These are phyloP conservation scores for Xylaria intraflava DNA, from an alignment of 495 filamentous ascomycete species.

Conservation along the genomic window DNA sequence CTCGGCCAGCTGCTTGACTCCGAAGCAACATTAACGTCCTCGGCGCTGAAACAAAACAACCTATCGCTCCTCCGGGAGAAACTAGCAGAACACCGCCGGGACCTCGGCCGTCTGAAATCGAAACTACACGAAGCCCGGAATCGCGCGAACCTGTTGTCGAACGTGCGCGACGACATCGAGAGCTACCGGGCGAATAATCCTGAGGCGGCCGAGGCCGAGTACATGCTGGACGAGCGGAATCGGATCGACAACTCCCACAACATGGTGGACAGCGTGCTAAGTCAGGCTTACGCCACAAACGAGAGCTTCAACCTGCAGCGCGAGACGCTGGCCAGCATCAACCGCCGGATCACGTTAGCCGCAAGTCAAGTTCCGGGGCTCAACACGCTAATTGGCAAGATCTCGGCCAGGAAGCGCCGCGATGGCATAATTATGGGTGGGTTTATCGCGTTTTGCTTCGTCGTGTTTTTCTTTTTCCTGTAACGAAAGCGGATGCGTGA, in stretches of 20 bases:
- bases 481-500: constrained; percentile 27
- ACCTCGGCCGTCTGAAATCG: constrained; percentile 64
- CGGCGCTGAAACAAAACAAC: constrained; percentile 90
- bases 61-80: constrained; percentile 87
- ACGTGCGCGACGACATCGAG: constrained; percentile 85
- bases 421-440: constrained; percentile 88
- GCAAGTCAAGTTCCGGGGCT: constrained; percentile 89
- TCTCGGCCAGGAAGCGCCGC: constrained; percentile 88
- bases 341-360: constrained; percentile 78
- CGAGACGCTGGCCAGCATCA: constrained; percentile 78
- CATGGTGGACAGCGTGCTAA: constrained; percentile 82
- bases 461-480: constrained; percentile 78
- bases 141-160: constrained; percentile 84
- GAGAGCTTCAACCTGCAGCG: constrained; percentile 83
- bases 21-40: constrained; percentile 80
- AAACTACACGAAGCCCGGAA: constrained; percentile 67
- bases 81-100: constrained; percentile 76
- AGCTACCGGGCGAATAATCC: constrained; percentile 79
- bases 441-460: constrained; percentile 86
- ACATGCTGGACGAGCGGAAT: constrained; percentile 88
- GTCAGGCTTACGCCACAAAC: constrained; percentile 95
- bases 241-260: constrained; percentile 81
- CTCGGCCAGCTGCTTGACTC: constrained; percentile 88
- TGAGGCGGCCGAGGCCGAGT: constrained; percentile 77
- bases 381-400: constrained; percentile 87